Evolutionary conservation across 306 rosid genomes (phyloP).

Genomic region (Sechiopsis laciniata): DNA sequence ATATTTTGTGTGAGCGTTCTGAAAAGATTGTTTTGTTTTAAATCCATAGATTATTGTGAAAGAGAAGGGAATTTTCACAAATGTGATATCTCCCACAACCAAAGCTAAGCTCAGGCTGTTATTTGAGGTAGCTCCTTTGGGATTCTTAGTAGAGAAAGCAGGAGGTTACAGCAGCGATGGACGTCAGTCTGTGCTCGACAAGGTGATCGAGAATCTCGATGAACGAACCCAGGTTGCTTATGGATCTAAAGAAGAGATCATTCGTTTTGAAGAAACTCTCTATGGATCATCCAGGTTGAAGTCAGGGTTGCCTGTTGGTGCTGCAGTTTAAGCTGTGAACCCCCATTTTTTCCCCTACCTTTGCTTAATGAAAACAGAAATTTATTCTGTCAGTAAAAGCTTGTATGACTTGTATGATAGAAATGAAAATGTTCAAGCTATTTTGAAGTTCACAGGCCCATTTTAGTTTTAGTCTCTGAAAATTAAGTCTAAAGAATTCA

Average conservation of each 20-base stretch:
- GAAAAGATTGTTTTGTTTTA: constrained; percentile 12
- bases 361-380: constrained; percentile 17
- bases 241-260: constrained; percentile 87
- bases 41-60: constrained; percentile 71
- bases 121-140: constrained; percentile 98
- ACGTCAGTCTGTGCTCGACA: constrained; percentile 68
- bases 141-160: constrained; percentile 77
- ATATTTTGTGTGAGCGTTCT: not conserved
- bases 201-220: constrained; percentile 60
- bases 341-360: constrained; percentile 9
- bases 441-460: not conserved
- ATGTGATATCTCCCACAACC: constrained; percentile 78
- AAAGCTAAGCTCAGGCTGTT: constrained; percentile 89
- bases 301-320: constrained; percentile 85
- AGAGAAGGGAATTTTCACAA: constrained; percentile 90
- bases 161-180: constrained; percentile 98
- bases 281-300: constrained; percentile 95
- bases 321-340: constrained; percentile 45
- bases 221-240: constrained; percentile 96
- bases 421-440: constrained; percentile 16
- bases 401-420: constrained; percentile 22
- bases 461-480: too few species aligned
- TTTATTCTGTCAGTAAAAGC: constrained; percentile 14
- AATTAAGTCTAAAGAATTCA: too few species aligned
- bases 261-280: constrained; percentile 85